Conservation (phyloP, 345 rosid genomes). For the Cardamine occulta region DNA sequence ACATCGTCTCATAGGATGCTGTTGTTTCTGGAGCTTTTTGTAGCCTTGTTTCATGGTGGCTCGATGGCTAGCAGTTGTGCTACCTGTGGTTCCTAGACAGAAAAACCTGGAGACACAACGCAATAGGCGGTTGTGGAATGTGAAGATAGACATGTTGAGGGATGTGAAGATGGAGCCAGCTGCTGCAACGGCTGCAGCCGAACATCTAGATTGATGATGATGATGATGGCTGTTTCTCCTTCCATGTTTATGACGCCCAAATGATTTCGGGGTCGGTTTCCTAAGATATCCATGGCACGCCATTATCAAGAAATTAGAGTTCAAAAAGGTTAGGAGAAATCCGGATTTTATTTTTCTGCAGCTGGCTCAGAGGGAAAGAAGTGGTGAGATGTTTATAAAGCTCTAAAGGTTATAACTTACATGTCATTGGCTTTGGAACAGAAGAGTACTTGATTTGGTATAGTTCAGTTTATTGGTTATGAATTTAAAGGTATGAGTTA, state of each 20-base stretch:
- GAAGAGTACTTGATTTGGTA: constrained; percentile 41
- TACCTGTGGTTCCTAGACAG: constrained; percentile 35
- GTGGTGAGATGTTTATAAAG: constrained; percentile 22
- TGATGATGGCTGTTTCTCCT: constrained; percentile 30
- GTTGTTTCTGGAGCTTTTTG: constrained; percentile 35
- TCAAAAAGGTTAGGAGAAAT: background rate
- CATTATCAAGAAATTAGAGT: constrained; percentile 29
- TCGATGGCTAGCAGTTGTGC: constrained; percentile 28
- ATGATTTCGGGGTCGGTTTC: constrained; percentile 21
- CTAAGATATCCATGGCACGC: constrained; percentile 13
- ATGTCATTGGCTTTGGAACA: constrained; percentile 31
- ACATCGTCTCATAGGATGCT: constrained; percentile 9
- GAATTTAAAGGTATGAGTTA: constrained; percentile 17
- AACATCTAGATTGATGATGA: constrained; percentile 35
- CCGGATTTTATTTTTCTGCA: constrained; percentile 9
- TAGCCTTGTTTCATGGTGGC: constrained; percentile 36
- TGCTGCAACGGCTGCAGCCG: constrained; percentile 40
- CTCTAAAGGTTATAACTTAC: constrained; percentile 30
- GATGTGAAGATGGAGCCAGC: constrained; percentile 59
- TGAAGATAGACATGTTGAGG: constrained; percentile 63
- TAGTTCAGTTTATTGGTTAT: constrained; percentile 38
- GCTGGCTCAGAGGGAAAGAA: constrained; percentile 38
- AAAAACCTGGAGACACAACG: constrained; percentile 70
- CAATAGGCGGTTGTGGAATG: constrained; percentile 71
- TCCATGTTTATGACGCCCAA: constrained; percentile 19